Percentiles rank a stretch among this genome's conserved stretches.
phyloP scores from a whole-genome alignment of 495 filamentous ascomycete genomes.

The Pyrenopolyporus hunteri region DNA sequence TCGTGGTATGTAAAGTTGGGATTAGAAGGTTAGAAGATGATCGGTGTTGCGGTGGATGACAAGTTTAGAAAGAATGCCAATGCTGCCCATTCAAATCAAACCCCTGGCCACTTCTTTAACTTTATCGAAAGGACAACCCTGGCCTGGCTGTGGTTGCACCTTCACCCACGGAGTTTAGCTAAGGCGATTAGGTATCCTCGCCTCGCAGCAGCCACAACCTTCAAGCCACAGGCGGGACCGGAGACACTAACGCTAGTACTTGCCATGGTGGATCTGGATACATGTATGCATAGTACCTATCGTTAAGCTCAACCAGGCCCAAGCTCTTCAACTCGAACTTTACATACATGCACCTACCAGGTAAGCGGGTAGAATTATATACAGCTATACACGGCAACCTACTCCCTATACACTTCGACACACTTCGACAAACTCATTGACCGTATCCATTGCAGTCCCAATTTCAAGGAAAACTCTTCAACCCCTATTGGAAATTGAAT shows the following conservation, averaged over 20 bases:
- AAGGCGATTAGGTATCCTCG: no score
- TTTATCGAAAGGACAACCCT: constrained; percentile 3
- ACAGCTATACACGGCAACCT: not conserved
- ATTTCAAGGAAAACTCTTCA: not conserved
- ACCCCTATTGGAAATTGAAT: no score
- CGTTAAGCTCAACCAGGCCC: no score
- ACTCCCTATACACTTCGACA: no score
- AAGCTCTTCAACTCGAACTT: not conserved
- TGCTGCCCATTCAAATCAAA: constrained; percentile 21
- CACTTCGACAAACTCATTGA: not conserved
- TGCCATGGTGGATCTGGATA: not conserved
- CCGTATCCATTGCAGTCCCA: not conserved
- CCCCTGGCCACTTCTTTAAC: constrained; percentile 11
- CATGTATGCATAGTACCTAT: not conserved
- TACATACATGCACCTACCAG: not conserved
- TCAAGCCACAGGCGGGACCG: not conserved
- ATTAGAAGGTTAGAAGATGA: constrained; percentile 5
- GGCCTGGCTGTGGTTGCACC: not conserved
- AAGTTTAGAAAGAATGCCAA: constrained; percentile 30
- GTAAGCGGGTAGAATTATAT: no score
- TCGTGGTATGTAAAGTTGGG: no score
- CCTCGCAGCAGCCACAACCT: constrained; percentile 8
- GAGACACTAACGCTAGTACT: no score
- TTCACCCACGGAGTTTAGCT: no score
- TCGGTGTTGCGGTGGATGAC: not conserved